phyloP scores from a whole-genome alignment of 2,329 filamentous ascomycete genomes.

The Pyrenophora tritici-repentis region DNA sequence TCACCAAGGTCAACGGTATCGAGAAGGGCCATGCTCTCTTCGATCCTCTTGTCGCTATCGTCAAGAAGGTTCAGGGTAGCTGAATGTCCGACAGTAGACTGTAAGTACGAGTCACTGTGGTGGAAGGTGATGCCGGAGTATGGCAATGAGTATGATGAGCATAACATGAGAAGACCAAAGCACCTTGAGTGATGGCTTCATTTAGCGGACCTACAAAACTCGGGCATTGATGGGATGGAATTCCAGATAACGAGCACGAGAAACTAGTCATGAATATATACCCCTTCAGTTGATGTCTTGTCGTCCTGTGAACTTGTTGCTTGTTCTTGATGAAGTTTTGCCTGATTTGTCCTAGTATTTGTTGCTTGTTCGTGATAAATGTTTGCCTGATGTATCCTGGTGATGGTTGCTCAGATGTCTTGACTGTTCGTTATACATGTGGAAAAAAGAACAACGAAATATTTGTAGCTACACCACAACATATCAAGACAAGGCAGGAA shows the following conservation, averaged over 20 bases:
- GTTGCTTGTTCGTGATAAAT: too few relatives aligned
- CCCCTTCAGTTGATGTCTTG: neutral
- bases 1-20: slow-evolving; percentile 80
- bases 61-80: slow-evolving; percentile 74
- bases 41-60: slow-evolving; percentile 73
- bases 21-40: slow-evolving; percentile 78
- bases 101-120: slow-evolving; percentile 7
- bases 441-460: too few relatives aligned
- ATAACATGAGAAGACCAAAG: slow-evolving; percentile 11
- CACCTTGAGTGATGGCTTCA: slow-evolving; percentile 11
- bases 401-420: too few relatives aligned
- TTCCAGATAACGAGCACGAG: slow-evolving; percentile 22
- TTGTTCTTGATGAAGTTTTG: too few relatives aligned
- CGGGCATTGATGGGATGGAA: slow-evolving; percentile 16
- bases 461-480: too few relatives aligned
- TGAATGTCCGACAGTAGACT: slow-evolving; percentile 25
- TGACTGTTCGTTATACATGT: too few relatives aligned
- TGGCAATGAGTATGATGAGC: slow-evolving; percentile 5
- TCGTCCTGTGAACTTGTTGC: too few relatives aligned
- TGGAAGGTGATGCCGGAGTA: slow-evolving; percentile 1
- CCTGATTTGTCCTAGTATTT: too few relatives aligned
- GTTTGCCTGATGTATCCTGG: too few relatives aligned
- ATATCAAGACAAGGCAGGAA: too few relatives aligned
- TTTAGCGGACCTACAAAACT: slow-evolving; percentile 1
- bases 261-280: slow-evolving; percentile 25